Evolutionary conservation across 495 filamentous ascomycete genomes (phyloP).

Genomic region (Aspergillus indologenus): DNA sequence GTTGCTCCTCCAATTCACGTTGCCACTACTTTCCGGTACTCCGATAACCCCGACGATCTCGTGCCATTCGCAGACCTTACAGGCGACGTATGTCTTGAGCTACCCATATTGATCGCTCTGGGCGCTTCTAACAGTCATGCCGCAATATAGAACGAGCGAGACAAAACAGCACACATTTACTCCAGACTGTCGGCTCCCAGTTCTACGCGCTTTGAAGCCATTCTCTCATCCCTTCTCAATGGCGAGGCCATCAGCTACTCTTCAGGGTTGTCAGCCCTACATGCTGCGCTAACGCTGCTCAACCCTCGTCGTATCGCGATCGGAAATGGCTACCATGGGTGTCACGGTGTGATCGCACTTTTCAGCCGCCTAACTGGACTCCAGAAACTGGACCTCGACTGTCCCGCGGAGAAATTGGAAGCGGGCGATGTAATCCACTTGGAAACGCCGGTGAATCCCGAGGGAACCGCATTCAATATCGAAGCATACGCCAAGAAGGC

Average conservation of each 20-base stretch:
- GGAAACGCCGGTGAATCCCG: slow-evolving; percentile 89
- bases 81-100: slow-evolving; percentile 24
- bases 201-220: slow-evolving; percentile 75
- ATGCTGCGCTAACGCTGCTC: slow-evolving; percentile 72
- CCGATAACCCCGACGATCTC: slow-evolving; percentile 61
- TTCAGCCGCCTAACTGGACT: slow-evolving; percentile 68
- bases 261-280: slow-evolving; percentile 83
- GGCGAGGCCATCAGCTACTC: slow-evolving; percentile 71
- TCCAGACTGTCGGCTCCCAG: slow-evolving; percentile 74
- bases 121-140: not conserved
- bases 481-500: slow-evolving; percentile 65
- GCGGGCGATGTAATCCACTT: slow-evolving; percentile 84
- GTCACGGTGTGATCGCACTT: slow-evolving; percentile 75
- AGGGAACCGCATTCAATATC: slow-evolving; percentile 74
- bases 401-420: slow-evolving; percentile 50
- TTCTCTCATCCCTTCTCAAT: slow-evolving; percentile 69
- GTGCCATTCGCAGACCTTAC: slow-evolving; percentile 38
- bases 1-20: slow-evolving; percentile 85
- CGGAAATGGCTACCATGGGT: slow-evolving; percentile 86
- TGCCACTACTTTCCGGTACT: slow-evolving; percentile 85
- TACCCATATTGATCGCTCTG: not conserved
- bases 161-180: slow-evolving; percentile 58
- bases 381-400: slow-evolving; percentile 61
- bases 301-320: slow-evolving; percentile 78
- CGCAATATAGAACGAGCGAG: slow-evolving; percentile 20